These are phyloP conservation scores for Ceratocystis lukuohia DNA, from an alignment of 2,329 filamentous ascomycete genomes.

Conservation along the genomic window DNA sequence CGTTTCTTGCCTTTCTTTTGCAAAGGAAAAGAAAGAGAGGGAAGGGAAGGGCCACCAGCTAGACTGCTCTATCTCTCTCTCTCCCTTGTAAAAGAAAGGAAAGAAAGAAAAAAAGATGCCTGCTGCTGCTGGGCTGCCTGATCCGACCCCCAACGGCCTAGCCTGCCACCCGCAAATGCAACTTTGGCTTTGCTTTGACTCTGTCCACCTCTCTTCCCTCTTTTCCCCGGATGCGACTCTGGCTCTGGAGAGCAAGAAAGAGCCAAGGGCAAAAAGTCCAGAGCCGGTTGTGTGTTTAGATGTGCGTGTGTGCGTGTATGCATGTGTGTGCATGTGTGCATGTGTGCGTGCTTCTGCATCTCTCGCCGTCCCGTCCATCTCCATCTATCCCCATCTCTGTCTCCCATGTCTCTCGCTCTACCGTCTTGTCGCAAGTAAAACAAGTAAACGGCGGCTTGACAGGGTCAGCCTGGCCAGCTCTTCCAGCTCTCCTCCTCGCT, in stretches of 20 bases:
- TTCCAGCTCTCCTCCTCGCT: neutral
- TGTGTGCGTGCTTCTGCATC: too few relatives aligned
- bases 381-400: too few relatives aligned
- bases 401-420: too few relatives aligned
- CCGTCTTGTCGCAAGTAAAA: too few relatives aligned
- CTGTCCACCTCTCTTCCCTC: neutral
- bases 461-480: too few relatives aligned
- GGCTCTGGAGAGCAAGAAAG: neutral
- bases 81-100: neutral
- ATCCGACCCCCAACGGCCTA: neutral
- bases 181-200: neutral
- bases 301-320: neutral
- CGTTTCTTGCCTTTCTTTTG: too few relatives aligned
- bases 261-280: neutral
- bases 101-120: neutral
- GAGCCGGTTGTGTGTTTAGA: too few relatives aligned
- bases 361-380: too few relatives aligned
- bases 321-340: too few relatives aligned
- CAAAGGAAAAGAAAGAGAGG: too few relatives aligned
- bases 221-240: neutral
- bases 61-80: neutral
- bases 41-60: neutral
- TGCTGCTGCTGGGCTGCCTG: neutral
- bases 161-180: neutral
- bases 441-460: too few relatives aligned